Conservation (phyloP, 768 basidiomycete genomes). For the Cystobasidium onofrii region DNA sequence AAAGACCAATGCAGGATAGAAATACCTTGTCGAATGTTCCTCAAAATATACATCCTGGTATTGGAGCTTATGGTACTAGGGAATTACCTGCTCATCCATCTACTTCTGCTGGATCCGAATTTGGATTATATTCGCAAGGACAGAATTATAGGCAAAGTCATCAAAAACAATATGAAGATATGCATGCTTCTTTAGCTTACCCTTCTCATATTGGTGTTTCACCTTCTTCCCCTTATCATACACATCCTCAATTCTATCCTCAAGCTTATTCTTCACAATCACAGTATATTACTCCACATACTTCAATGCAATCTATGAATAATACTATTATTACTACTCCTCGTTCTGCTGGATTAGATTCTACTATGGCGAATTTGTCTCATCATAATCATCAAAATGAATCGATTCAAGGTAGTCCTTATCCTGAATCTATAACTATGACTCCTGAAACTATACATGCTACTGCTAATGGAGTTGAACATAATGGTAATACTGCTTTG, state of each 20-base stretch:
- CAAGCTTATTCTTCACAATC: neutral
- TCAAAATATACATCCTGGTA: neutral
- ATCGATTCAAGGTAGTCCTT: neutral
- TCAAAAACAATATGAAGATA: neutral
- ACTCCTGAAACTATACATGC: neutral
- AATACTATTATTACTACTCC: neutral
- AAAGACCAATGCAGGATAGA: neutral
- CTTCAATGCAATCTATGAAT: neutral
- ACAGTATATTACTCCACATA: neutral
- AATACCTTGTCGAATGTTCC: neutral
- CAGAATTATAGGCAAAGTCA: neutral
- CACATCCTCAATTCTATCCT: neutral
- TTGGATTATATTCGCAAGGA: neutral
- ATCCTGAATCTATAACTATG: neutral
- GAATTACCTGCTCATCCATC: neutral
- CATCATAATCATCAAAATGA: neutral
- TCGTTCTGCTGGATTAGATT: neutral
- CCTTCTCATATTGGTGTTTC: neutral
- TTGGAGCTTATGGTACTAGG: neutral
- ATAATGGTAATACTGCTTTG: no score
- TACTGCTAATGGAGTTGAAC: no score
- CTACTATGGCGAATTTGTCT: neutral
- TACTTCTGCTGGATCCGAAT: neutral
- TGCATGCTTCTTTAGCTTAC: neutral
- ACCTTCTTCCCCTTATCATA: neutral